Conservation (phyloP, 2,329 filamentous ascomycete genomes). For the Aspergillus japonicus region DNA sequence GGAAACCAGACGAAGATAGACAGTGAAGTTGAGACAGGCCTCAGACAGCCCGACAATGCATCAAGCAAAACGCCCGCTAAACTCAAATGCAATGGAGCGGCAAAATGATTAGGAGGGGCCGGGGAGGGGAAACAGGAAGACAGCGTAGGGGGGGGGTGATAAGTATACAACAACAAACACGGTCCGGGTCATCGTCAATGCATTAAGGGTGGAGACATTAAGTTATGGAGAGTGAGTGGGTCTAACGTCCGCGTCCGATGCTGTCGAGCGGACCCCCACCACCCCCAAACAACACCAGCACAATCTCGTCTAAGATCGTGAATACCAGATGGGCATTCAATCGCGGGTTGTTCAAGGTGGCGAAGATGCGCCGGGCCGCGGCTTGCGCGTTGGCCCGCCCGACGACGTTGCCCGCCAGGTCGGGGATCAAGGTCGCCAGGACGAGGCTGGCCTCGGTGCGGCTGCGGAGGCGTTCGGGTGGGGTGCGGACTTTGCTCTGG, state of each 20-base stretch:
- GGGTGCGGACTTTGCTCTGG: slow-evolving; percentile 57
- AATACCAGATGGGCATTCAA: slow-evolving; percentile 76
- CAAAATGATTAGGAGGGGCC: no score
- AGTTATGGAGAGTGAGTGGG: background rate
- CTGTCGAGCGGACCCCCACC: background rate
- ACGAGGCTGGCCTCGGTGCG: slow-evolving; percentile 85
- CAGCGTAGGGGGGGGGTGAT: no score
- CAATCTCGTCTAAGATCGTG: slow-evolving; percentile 68
- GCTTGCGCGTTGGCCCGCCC: slow-evolving; percentile 87
- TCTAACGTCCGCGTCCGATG: background rate
- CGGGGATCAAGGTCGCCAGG: slow-evolving; percentile 84
- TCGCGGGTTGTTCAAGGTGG: slow-evolving; percentile 84
- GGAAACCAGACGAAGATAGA: background rate
- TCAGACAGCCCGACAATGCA: no score
- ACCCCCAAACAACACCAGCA: slow-evolving; percentile 61
- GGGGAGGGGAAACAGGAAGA: no score
- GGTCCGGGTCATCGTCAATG: background rate
- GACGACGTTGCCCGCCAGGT: slow-evolving; percentile 89
- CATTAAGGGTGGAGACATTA: background rate
- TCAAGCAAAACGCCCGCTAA: background rate
- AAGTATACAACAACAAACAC: no score
- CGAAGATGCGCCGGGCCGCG: slow-evolving; percentile 83
- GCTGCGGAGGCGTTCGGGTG: slow-evolving; percentile 73
- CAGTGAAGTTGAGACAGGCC: background rate
- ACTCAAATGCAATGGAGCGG: no score